phyloP scores from a whole-genome alignment of 78 protist species.

The Cavenderia fasciculata region DNA sequence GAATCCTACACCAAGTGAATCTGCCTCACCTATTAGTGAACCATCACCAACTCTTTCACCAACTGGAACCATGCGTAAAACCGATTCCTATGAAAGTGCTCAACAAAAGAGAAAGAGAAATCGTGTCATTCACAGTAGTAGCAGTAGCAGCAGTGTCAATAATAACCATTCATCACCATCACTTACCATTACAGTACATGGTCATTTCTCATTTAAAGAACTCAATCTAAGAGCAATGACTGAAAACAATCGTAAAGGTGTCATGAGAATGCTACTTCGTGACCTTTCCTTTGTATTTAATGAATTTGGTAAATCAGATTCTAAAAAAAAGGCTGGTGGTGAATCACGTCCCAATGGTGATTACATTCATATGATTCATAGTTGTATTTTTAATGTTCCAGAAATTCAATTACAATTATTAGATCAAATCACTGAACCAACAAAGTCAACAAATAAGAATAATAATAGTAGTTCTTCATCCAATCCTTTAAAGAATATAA shows the following conservation, averaged over 20 bases:
- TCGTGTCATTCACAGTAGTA: background rate
- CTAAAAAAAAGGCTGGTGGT: background rate
- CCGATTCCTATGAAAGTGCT: too few relatives aligned
- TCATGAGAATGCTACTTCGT: slow-evolving; percentile 50
- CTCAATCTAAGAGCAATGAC: slow-evolving; percentile 59
- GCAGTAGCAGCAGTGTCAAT: background rate
- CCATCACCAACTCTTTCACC: background rate
- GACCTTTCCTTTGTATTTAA: slow-evolving; percentile 64
- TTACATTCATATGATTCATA: slow-evolving; percentile 65
- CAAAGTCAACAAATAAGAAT: too few relatives aligned
- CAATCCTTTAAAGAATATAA: background rate
- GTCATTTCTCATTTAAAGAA: slow-evolving; percentile 76
- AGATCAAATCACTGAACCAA: background rate
- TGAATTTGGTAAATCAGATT: slow-evolving; percentile 47
- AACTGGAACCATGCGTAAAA: background rate
- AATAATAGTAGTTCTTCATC: background rate
- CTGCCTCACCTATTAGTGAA: background rate
- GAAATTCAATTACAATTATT: slow-evolving; percentile 45
- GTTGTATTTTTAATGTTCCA: slow-evolving; percentile 65
- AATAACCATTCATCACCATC: background rate
- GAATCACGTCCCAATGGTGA: slow-evolving; percentile 72
- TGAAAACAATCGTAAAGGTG: slow-evolving; percentile 41
- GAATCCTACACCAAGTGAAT: background rate
- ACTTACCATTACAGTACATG: slow-evolving; percentile 52
- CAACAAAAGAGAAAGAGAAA: too few relatives aligned